Evolutionary conservation across 805 yeast species (phyloP).

Genomic region (Sporopachydermia quercuum): DNA sequence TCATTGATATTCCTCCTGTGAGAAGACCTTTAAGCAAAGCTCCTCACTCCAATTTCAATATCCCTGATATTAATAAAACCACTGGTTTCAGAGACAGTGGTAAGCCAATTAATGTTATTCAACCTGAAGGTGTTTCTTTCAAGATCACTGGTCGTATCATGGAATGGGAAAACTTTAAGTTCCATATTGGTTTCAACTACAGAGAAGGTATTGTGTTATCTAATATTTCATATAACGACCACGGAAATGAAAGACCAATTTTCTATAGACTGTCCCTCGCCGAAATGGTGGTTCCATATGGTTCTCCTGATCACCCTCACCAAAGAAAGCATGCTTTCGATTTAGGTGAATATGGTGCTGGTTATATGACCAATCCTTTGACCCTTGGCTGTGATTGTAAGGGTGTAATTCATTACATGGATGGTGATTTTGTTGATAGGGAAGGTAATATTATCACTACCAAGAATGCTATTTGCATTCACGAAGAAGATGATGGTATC

Average conservation of each 20-base stretch:
- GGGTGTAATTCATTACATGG: conserved; percentile 72
- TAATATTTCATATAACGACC: conserved; percentile 62
- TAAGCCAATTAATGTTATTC: conserved; percentile 56
- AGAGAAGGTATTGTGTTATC: conserved; percentile 73
- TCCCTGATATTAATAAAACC: conserved; percentile 44
- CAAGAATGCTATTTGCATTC: conserved; percentile 70
- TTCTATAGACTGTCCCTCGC: conserved; percentile 67
- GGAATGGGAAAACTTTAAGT: conserved; percentile 63
- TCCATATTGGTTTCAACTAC: conserved; percentile 75
- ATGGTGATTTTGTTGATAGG: conserved; percentile 59
- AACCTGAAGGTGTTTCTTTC: conserved; percentile 76
- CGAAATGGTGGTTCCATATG: conserved; percentile 81
- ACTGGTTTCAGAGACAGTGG: conserved; percentile 47
- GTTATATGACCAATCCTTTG: conserved; percentile 69
- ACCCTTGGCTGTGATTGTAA: conserved; percentile 75
- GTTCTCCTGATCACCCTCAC: conserved; percentile 65
- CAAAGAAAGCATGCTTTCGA: conserved; percentile 80
- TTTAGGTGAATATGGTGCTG: conserved; percentile 81
- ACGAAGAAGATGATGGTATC: conserved; percentile 75
- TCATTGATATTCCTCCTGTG: conserved; percentile 59
- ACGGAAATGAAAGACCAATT: conserved; percentile 55
- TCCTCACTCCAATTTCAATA: conserved; percentile 59
- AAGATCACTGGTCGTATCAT: conserved; percentile 52
- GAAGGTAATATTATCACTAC: conserved; percentile 56
- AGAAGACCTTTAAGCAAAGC: conserved; percentile 58